These are phyloP conservation scores for Fusarium kyushuense DNA, from an alignment of 2,329 filamentous ascomycete species.

Conservation along the genomic window DNA sequence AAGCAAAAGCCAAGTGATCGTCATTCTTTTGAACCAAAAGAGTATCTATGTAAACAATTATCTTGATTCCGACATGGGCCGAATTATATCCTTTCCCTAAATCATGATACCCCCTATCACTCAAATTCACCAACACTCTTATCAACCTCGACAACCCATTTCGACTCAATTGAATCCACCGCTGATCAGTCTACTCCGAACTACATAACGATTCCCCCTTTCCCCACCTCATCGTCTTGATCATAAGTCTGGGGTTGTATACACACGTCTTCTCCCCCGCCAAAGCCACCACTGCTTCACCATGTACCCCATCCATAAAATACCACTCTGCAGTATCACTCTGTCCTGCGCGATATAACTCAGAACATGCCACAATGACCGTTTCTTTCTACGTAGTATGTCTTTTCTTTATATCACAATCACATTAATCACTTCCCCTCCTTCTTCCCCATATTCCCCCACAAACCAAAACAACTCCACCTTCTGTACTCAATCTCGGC, in stretches of 20 bases:
- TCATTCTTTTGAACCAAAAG: neutral
- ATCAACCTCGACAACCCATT: neutral
- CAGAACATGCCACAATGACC: slow-evolving; percentile 25
- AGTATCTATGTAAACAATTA: neutral
- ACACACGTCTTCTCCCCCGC: slow-evolving; percentile 7
- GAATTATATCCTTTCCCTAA: slow-evolving; percentile 10
- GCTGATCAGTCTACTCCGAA: neutral
- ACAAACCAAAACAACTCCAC: slow-evolving; percentile 28
- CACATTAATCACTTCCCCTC: neutral
- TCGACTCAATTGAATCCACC: neutral
- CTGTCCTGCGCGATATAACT: slow-evolving; percentile 24
- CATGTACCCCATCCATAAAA: neutral
- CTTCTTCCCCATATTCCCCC: slow-evolving; percentile 35
- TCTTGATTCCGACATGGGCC: slow-evolving; percentile 23
- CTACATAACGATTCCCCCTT: neutral
- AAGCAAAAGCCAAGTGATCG: slow-evolving; percentile 1
- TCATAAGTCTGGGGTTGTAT: neutral
- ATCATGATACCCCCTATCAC: neutral
- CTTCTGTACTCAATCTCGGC: neutral
- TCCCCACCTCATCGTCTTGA: neutral
- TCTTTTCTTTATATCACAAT: neutral
- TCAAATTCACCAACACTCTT: neutral
- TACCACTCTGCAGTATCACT: slow-evolving; percentile 4
- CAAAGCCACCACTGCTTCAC: slow-evolving; percentile 1
- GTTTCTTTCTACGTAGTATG: neutral